Evolutionary conservation across 2,329 filamentous ascomycete genomes (phyloP).

Genomic region (Rhynchosporium agropyri): DNA sequence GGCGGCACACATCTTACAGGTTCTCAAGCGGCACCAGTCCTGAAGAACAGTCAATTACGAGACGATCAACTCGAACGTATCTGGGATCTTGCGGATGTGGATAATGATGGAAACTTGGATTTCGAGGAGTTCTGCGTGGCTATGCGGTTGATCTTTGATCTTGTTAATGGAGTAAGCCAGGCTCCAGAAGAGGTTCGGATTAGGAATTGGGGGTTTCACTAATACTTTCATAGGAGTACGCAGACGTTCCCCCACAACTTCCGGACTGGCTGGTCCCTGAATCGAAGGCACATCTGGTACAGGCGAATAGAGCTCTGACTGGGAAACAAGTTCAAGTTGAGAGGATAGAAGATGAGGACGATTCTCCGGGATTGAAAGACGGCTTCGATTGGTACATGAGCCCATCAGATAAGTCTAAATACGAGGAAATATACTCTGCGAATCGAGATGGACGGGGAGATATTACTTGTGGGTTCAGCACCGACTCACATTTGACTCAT

Average conservation of each 20-base stretch:
- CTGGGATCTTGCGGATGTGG: conserved; percentile 96
- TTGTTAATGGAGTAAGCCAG: conserved; percentile 84
- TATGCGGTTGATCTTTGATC: conserved; percentile 96
- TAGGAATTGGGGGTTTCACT: not conserved
- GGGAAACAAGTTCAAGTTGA: conserved; percentile 83
- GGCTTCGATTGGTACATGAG: conserved; percentile 99
- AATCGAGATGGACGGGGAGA: conserved; percentile 87
- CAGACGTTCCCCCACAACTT: conserved; percentile 80
- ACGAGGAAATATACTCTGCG: conserved; percentile 95
- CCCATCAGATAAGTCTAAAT: conserved; percentile 86
- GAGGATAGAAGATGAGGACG: conserved; percentile 78
- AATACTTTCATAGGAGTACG: conserved; percentile 68
- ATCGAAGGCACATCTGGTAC: conserved; percentile 87
- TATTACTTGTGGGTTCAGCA: conserved; percentile 65
- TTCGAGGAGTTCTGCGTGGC: conserved; percentile 99
- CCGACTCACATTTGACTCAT: not conserved
- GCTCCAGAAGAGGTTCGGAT: not conserved
- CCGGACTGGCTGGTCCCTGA: conserved; percentile 98
- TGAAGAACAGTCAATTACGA: conserved; percentile 72
- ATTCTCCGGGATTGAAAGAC: conserved; percentile 84
- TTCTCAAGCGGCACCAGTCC: conserved; percentile 68
- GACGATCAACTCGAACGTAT: conserved; percentile 92
- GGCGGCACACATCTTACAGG: conserved; percentile 68
- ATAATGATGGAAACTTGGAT: conserved; percentile 95
- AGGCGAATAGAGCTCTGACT: conserved; percentile 77